phyloP scores from a whole-genome alignment of 805 yeast genomes.

The Monosporozyma yasuniensis region DNA sequence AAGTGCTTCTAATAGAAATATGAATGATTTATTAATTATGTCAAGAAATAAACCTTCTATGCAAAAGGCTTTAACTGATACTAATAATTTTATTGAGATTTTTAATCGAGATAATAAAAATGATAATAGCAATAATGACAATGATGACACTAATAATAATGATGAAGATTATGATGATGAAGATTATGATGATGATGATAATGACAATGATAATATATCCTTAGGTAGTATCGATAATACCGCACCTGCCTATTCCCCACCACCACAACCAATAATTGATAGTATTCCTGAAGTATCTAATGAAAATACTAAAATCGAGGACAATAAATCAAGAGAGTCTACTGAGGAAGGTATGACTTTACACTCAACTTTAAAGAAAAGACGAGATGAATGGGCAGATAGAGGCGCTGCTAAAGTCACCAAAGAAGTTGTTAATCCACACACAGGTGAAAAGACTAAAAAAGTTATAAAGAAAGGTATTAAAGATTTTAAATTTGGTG shows the following conservation, averaged over 20 bases:
- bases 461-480: slow-evolving; percentile 49
- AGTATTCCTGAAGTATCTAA: not conserved
- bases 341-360: slow-evolving; percentile 12
- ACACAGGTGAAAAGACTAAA: slow-evolving; percentile 43
- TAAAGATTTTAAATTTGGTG: slow-evolving; percentile 81
- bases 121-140: not conserved
- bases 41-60: slow-evolving; percentile 8
- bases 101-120: slow-evolving; percentile 5
- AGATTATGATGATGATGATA: slow-evolving; percentile 2
- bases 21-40: slow-evolving; percentile 9
- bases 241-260: not conserved
- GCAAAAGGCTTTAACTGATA: slow-evolving; percentile 27
- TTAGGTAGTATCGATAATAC: slow-evolving; percentile 8
- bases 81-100: slow-evolving; percentile 25
- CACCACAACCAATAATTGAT: not conserved
- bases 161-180: slow-evolving; percentile 2
- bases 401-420: slow-evolving; percentile 52
- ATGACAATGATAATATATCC: slow-evolving; percentile 6
- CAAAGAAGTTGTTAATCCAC: slow-evolving; percentile 35
- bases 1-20: slow-evolving; percentile 19
- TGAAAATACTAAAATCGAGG: not conserved
- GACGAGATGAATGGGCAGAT: slow-evolving; percentile 42
- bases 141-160: not conserved
- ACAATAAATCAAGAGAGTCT: not conserved
- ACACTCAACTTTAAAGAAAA: slow-evolving; percentile 17